These are phyloP conservation scores for Cladosporium velox DNA, from an alignment of 2,329 filamentous ascomycete species.

Conservation along the genomic window DNA sequence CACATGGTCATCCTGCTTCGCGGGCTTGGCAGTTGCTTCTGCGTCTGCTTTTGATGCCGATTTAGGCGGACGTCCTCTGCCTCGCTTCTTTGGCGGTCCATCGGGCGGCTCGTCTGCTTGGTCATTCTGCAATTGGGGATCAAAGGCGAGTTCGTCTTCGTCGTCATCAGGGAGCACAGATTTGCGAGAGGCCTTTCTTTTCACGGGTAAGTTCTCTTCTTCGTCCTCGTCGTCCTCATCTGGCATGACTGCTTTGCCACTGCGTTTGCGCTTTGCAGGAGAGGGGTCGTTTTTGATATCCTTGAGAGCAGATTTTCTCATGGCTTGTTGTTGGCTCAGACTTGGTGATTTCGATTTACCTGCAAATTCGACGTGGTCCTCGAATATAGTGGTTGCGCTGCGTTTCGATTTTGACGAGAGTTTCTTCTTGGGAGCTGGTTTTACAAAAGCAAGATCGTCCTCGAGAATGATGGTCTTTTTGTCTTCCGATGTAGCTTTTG, in stretches of 20 bases:
- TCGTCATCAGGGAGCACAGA: slow-evolving; percentile 10
- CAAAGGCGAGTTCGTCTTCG: slow-evolving; percentile 21
- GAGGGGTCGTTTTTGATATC: slow-evolving; percentile 24
- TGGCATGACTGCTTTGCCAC: slow-evolving; percentile 7
- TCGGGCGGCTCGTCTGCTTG: slow-evolving; percentile 15
- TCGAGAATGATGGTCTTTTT: not conserved
- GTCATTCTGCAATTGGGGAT: slow-evolving; percentile 10
- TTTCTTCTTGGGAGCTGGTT: slow-evolving; percentile 22
- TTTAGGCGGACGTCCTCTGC: slow-evolving; percentile 40
- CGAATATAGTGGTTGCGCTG: slow-evolving; percentile 39
- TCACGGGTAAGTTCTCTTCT: not conserved
- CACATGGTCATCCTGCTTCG: not conserved
- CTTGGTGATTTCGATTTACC: slow-evolving; percentile 28
- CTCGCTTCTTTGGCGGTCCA: slow-evolving; percentile 44
- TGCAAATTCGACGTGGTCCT: slow-evolving; percentile 36
- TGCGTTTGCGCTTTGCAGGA: slow-evolving; percentile 3
- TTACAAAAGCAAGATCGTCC: slow-evolving; percentile 23
- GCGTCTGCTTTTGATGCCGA: slow-evolving; percentile 19
- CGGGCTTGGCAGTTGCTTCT: not conserved
- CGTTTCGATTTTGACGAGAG: slow-evolving; percentile 25
- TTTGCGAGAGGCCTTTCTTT: slow-evolving; percentile 1
- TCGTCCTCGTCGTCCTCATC: slow-evolving; percentile 20
- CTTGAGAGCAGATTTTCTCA: slow-evolving; percentile 28
- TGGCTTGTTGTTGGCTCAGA: slow-evolving; percentile 39
- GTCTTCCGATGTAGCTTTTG: not conserved